Percentiles rank a stretch among this genome's conserved stretches.
phyloP scores from a whole-genome alignment of 495 filamentous ascomycete genomes.

The Neurospora tetraspora region DNA sequence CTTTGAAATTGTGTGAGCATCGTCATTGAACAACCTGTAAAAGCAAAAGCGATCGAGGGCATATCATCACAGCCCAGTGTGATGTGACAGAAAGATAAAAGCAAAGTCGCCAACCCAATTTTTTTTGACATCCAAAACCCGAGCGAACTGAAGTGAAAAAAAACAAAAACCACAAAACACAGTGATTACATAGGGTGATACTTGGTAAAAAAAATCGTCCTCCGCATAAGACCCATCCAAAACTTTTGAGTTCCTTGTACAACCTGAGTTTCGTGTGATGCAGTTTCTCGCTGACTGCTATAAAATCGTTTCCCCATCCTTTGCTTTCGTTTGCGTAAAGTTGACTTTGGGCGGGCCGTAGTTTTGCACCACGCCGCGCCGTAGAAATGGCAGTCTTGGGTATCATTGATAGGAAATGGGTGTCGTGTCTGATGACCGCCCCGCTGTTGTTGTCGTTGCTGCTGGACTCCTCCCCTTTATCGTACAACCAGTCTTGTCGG shows the following conservation, averaged over 20 bases:
- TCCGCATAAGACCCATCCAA: background rate
- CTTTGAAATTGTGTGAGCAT: constrained; percentile 11
- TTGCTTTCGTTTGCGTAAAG: background rate
- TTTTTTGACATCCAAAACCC: background rate
- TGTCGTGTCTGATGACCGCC: background rate
- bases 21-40: constrained; percentile 7
- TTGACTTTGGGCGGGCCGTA: background rate
- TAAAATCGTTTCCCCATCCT: background rate
- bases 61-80: background rate
- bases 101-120: background rate
- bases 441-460: background rate
- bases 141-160: background rate
- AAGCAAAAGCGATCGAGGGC: constrained; percentile 7
- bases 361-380: background rate
- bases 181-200: background rate
- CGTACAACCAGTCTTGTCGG: constrained; percentile 21
- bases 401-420: background rate
- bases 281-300: background rate
- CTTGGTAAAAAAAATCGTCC: background rate
- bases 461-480: constrained; percentile 21
- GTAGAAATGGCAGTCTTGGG: background rate
- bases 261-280: background rate
- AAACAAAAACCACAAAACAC: background rate
- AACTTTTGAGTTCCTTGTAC: constrained; percentile 10
- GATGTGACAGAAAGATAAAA: background rate